These are phyloP conservation scores for Wickerhamomyces ciferrii DNA, from an alignment of 805 yeast genomes.

Conservation along the genomic window DNA sequence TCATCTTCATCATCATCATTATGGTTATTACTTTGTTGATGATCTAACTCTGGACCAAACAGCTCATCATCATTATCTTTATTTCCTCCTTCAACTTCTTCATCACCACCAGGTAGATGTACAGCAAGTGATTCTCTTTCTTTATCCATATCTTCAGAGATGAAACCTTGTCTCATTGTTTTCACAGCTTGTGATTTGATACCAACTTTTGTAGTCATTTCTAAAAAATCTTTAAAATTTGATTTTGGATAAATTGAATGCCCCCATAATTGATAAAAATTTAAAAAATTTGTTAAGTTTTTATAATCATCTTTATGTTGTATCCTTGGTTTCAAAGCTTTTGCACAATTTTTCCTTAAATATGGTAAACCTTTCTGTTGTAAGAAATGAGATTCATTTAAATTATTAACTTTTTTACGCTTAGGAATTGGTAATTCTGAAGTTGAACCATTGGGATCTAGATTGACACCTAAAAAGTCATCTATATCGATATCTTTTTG, in stretches of 20 bases:
- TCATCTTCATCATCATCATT: neutral
- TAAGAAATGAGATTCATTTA: constrained; percentile 47
- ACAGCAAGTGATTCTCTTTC: neutral
- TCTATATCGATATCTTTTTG: neutral
- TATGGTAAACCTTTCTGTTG: constrained; percentile 51
- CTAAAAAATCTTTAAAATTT: constrained; percentile 63
- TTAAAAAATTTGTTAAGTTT: constrained; percentile 44
- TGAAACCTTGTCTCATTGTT: constrained; percentile 32
- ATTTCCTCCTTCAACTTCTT: neutral
- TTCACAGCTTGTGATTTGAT: constrained; percentile 33
- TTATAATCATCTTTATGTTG: constrained; percentile 38
- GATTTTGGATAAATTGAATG: constrained; percentile 77
- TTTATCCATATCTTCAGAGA: constrained; percentile 31
- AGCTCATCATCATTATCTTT: neutral
- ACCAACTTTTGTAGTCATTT: constrained; percentile 46
- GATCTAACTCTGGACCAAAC: neutral
- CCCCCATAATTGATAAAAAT: constrained; percentile 69
- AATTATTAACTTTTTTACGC: constrained; percentile 25
- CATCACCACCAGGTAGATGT: neutral
- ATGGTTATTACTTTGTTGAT: neutral
- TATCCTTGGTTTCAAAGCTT: constrained; percentile 16
- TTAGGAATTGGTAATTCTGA: neutral
- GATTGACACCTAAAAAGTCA: neutral
- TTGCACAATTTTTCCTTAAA: constrained; percentile 31
- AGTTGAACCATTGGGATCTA: neutral